These are phyloP conservation scores for Hypoxylon sp. DNA, from an alignment of 2,329 filamentous ascomycete species.

Conservation along the genomic window DNA sequence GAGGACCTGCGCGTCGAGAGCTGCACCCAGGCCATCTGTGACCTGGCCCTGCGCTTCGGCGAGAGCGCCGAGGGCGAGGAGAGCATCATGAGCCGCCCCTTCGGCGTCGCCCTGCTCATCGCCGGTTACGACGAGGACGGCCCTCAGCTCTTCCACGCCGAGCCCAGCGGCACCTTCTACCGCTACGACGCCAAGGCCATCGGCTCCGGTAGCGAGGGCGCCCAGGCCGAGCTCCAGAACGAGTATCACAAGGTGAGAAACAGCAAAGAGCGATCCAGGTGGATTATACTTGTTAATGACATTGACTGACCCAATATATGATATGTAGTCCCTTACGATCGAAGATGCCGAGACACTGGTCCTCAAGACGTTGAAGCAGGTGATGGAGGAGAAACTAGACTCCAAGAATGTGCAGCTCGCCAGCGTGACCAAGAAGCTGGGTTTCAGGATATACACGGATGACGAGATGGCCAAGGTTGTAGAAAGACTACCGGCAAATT, in stretches of 20 bases:
- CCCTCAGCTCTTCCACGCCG: conserved; percentile 95
- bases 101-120: conserved; percentile 95
- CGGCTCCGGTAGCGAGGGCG: conserved; percentile 95
- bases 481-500: conserved; percentile 79
- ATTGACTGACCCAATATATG: conserved; percentile 2
- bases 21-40: conserved; percentile 98
- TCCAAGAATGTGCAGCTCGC: conserved; percentile 98
- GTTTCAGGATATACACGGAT: conserved; percentile 98
- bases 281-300: not conserved
- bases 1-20: conserved; percentile 95
- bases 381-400: conserved; percentile 99
- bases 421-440: conserved; percentile 96
- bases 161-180: conserved; percentile 98
- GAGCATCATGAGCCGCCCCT: conserved; percentile 97
- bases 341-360: conserved; percentile 93
- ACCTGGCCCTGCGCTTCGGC: conserved; percentile 93
- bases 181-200: conserved; percentile 99
- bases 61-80: conserved; percentile 98
- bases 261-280: not conserved
- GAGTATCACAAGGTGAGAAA: conserved; percentile 89
- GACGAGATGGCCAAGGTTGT: conserved; percentile 97
- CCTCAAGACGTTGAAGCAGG: conserved; percentile 98
- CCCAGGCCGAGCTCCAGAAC: conserved; percentile 97
- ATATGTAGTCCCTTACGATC: conserved; percentile 81
- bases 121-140: conserved; percentile 98